These are phyloP conservation scores for Phytopythium litorale DNA, from an alignment of 352 stramenopile species.

Conservation along the genomic window DNA sequence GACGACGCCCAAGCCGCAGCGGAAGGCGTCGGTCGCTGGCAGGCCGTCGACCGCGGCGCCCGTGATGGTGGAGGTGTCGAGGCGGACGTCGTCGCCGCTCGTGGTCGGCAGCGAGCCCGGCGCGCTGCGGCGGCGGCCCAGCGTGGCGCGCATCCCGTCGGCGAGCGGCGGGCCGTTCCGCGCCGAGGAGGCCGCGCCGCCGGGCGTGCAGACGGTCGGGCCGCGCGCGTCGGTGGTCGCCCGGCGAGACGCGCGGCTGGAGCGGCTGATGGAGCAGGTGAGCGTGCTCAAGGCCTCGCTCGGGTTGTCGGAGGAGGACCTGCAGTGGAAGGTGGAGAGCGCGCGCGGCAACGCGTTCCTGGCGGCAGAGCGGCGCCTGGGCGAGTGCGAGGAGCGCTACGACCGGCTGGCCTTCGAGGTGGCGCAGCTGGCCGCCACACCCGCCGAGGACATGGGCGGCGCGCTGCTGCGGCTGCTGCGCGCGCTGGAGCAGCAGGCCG, in stretches of 20 bases:
- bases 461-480: slow-evolving; percentile 42
- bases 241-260: slow-evolving; percentile 52
- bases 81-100: slow-evolving; percentile 50
- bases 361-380: slow-evolving; percentile 46
- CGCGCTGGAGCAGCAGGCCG: slow-evolving; percentile 29
- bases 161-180: neutral
- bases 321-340: slow-evolving; percentile 78
- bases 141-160: slow-evolving; percentile 46
- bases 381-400: slow-evolving; percentile 59
- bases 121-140: slow-evolving; percentile 39
- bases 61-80: slow-evolving; percentile 54
- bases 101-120: slow-evolving; percentile 22
- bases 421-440: slow-evolving; percentile 43
- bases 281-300: slow-evolving; percentile 69
- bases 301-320: slow-evolving; percentile 70
- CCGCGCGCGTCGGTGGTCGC: slow-evolving; percentile 24
- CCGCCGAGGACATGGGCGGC: slow-evolving; percentile 51
- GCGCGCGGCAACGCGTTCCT: slow-evolving; percentile 70
- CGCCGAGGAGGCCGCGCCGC: neutral
- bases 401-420: slow-evolving; percentile 66
- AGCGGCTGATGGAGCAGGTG: slow-evolving; percentile 68
- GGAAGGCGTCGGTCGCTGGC: slow-evolving; percentile 1
- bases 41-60: slow-evolving; percentile 13
- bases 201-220: neutral
- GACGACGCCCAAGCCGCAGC: neutral